Conservation (phyloP, 352 stramenopile genomes). For the Thalassiosira hispida region DNA sequence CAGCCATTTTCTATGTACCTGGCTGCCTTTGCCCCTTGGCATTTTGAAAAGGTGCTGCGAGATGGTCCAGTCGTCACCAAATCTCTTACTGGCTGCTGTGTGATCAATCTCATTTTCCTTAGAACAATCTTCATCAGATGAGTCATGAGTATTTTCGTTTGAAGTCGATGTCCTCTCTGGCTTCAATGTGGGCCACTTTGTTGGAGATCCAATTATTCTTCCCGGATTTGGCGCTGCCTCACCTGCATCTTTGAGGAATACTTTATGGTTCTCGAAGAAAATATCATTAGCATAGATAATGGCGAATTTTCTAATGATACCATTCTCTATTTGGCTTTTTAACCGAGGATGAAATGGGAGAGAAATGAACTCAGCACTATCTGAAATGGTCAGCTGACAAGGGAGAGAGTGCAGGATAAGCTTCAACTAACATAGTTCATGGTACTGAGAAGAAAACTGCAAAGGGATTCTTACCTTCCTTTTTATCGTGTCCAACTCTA, state of each 20-base stretch:
- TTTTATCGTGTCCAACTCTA: neutral
- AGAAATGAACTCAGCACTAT: neutral
- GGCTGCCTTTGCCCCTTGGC: conserved; percentile 13
- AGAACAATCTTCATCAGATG: conserved; percentile 72
- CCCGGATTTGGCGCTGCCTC: neutral
- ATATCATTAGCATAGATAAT: conserved; percentile 9
- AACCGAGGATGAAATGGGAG: neutral
- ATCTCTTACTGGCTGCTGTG: conserved; percentile 68
- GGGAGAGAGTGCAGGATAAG: neutral
- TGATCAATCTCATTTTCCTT: conserved; percentile 69
- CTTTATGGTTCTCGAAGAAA: neutral
- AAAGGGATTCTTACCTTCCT: neutral
- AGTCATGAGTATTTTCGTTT: no score
- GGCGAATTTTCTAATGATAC: neutral
- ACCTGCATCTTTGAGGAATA: neutral
- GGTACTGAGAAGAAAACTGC: neutral
- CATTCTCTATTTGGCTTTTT: neutral
- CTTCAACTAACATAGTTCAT: neutral
- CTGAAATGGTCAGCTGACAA: neutral
- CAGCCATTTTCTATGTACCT: conserved; percentile 68
- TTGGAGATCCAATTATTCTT: neutral
- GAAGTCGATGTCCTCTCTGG: no score
- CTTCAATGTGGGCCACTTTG: no score
- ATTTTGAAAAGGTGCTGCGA: conserved; percentile 73
- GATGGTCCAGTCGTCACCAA: conserved; percentile 65